Evolutionary conservation across 116 monocot genomes (phyloP), one percentile per base, ranked within the genome.

Genomic region (Dioscorea cayenensis): DNA sequence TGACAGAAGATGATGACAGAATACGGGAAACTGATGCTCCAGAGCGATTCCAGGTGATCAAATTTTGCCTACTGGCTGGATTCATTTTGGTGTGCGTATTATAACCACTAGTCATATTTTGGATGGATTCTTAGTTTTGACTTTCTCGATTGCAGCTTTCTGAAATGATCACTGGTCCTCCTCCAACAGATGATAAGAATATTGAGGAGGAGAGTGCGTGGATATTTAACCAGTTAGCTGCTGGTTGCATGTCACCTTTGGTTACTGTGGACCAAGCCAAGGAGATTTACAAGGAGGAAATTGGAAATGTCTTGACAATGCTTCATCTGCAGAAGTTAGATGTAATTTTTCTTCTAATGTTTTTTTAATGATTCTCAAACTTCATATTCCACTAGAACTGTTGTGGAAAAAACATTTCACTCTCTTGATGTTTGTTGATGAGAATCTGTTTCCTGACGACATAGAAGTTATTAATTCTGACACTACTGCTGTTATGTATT

Each of bases 11-110:
- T 80, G 99, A 99, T 81, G 89, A 94, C 36, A 52, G 70, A 9
- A 94, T 99, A 36, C 77, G 93, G 61, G 94, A 99, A 61, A 89
- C 81, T 49, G 99, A 99, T 65, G 67, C 84, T 49, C 89, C 99
- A 48, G 99, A 99, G 79, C 90, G 99, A 68, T 88, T 94, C 69
- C 99, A 99, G 86, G 99, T 91, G 43, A 12, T 43, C 43, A 6
- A 6, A 43, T 43, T 1, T 12, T 9, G 8, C 11, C 7, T 43
- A 12, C 7, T 43, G 11, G 11, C 43, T 43, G 12, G 43, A 43
- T 43, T 43, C 43, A 10, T 6, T 43, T 43, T 43, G 43, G 43
- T 43, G 43, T 43, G 43, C 43, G 1, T 43, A 43, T 43, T 43
- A 43, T 1, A 9, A 43, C 12, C 43, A 43, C 43, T 10, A 43